Conservation (phyloP, 116 monocot genomes). For the Iris pallida region DNA sequence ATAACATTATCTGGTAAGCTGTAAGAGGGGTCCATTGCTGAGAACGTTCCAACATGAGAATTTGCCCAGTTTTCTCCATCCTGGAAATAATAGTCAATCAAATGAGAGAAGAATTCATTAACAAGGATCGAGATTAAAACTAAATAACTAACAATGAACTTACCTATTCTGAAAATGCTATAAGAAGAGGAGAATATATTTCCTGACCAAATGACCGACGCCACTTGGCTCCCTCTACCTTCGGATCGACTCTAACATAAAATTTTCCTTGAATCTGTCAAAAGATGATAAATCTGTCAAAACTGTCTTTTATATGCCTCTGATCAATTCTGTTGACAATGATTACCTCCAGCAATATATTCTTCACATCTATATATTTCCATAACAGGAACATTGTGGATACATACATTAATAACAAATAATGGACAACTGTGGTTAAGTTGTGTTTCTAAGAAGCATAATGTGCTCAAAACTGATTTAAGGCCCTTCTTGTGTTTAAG, state of each 20-base stretch:
- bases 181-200: conserved; percentile 90
- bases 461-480: no score
- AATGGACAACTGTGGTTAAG: no score
- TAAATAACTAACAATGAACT: conserved; percentile 2
- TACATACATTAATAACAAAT: no score
- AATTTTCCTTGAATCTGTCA: conserved; percentile 78
- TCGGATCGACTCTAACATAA: conserved; percentile 76
- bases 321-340: background rate
- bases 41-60: conserved; percentile 61
- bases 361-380: background rate
- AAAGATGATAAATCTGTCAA: background rate
- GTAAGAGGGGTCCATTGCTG: conserved; percentile 88
- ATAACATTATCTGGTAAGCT: conserved; percentile 94
- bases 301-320: background rate
- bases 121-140: background rate
- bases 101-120: conserved; percentile 17
- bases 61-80: conserved; percentile 64
- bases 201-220: conserved; percentile 89
- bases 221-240: conserved; percentile 95
- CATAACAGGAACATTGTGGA: no score
- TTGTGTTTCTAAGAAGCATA: no score
- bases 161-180: conserved; percentile 91
- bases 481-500: no score
- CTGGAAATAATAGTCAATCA: conserved; percentile 24
- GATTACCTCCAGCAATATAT: background rate